A percentile compares a stretch with the other conserved stretches of the same genome.
These are phyloP conservation scores for bread wheat (Triticum aestivum) DNA, from an alignment of 176 grass and related monocot species.

Conservation along the genomic window DNA sequence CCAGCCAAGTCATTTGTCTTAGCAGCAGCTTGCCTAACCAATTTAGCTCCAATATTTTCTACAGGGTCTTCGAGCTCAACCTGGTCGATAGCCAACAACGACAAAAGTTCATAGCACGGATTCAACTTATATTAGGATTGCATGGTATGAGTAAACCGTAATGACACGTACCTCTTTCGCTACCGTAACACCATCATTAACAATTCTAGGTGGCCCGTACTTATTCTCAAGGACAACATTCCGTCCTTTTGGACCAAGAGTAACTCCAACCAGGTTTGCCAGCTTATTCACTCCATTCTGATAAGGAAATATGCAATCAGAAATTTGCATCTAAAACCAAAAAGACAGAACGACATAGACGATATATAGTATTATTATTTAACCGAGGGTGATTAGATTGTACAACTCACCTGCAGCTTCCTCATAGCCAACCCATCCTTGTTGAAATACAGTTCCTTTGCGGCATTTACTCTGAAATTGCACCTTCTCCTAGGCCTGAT, in stretches of 20 bases:
- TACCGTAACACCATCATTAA: background rate
- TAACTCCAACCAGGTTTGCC: constrained; percentile 73
- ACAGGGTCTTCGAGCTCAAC: constrained; percentile 8
- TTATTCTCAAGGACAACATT: background rate
- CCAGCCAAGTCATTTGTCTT: constrained; percentile 13
- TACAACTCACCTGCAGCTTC: constrained; percentile 55
- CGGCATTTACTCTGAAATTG: constrained; percentile 43
- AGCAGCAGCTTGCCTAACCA: constrained; percentile 3
- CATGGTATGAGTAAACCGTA: background rate
- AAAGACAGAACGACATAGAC: background rate
- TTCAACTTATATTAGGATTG: background rate
- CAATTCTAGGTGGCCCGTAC: background rate
- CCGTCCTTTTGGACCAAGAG: constrained; percentile 61
- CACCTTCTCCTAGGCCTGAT: constrained; percentile 25
- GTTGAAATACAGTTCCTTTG: constrained; percentile 72
- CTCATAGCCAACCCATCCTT: constrained; percentile 62
- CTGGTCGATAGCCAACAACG: background rate
- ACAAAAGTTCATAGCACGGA: background rate
- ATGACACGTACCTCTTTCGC: background rate
- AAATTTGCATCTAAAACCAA: background rate
- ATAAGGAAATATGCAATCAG: background rate
- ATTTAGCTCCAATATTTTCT: background rate
- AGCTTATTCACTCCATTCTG: constrained; percentile 79
- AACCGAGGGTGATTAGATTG: background rate
- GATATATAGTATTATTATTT: background rate